phyloP scores from a whole-genome alignment of 2,329 filamentous ascomycete species.

The Neofusicoccum umdonicola region DNA sequence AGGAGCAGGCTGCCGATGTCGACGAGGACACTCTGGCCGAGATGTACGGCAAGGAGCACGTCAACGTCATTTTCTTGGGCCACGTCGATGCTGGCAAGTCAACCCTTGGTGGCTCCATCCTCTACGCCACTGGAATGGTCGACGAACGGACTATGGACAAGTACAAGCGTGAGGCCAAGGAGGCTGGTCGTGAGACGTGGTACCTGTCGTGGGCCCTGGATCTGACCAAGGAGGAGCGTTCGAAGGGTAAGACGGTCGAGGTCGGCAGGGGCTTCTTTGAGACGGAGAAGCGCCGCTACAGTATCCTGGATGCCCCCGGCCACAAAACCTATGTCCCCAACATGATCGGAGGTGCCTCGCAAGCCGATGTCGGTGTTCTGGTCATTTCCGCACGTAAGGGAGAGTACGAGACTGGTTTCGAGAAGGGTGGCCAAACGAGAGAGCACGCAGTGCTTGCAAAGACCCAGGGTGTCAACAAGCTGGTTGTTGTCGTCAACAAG shows the following conservation, averaged over 20 bases:
- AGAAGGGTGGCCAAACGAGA: constrained; percentile 91
- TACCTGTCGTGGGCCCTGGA: constrained; percentile 98
- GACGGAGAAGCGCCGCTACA: constrained; percentile 93
- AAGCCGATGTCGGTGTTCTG: constrained; percentile 69
- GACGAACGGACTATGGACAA: constrained; percentile 98
- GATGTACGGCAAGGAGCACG: constrained; percentile 89
- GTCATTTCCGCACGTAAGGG: constrained; percentile 97
- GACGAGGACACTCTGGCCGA: constrained; percentile 85
- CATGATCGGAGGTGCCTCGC: constrained; percentile 90
- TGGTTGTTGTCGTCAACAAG: constrained; percentile 95
- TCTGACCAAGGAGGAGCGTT: constrained; percentile 91
- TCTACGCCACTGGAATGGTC: constrained; percentile 97
- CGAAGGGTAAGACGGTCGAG: constrained; percentile 97
- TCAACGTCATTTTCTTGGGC: constrained; percentile 97
- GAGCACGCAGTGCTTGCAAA: constrained; percentile 98
- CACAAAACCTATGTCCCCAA: constrained; percentile 98
- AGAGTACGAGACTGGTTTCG: constrained; percentile 98
- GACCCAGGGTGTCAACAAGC: constrained; percentile 96
- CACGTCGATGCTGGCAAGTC: constrained; percentile 99
- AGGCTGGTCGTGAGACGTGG: constrained; percentile 95
- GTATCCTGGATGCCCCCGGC: constrained; percentile 91
- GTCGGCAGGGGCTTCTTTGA: constrained; percentile 95
- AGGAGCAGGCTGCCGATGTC: constrained; percentile 75
- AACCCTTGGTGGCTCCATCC: constrained; percentile 87
- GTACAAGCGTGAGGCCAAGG: constrained; percentile 95